phyloP scores from a whole-genome alignment of 2,329 filamentous ascomycete genomes.

The Phoma sp. region DNA sequence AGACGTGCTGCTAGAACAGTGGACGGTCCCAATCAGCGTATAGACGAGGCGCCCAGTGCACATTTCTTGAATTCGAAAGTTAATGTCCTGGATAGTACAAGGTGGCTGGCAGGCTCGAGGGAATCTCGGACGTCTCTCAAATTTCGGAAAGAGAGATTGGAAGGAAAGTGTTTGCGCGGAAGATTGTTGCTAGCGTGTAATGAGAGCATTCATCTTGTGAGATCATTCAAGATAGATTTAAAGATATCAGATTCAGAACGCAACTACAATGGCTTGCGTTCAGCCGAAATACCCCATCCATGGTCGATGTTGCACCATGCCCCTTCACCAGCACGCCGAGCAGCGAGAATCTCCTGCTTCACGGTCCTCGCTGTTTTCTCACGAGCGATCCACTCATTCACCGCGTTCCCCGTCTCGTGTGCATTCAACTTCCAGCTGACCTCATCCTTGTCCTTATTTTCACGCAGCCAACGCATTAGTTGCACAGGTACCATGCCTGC shows the following conservation, averaged over 20 bases:
- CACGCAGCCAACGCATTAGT: slow-evolving; percentile 44
- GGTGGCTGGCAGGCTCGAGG: too few species aligned
- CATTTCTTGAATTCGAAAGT: too few species aligned
- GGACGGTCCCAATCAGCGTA: neutral
- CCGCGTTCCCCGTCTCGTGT: slow-evolving; percentile 25
- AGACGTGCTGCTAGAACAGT: neutral
- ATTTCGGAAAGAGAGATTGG: too few species aligned
- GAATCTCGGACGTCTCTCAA: too few species aligned
- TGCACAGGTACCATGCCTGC: slow-evolving; percentile 42
- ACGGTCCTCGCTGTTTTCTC: slow-evolving; percentile 46
- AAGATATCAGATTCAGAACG: too few species aligned
- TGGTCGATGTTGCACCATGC: slow-evolving; percentile 46
- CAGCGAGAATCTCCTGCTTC: slow-evolving; percentile 38
- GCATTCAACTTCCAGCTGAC: slow-evolving; percentile 27
- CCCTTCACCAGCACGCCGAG: slow-evolving; percentile 30
- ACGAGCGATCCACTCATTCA: slow-evolving; percentile 46
- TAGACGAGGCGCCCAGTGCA: too few species aligned
- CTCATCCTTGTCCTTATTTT: slow-evolving; percentile 33
- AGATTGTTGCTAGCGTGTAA: too few species aligned
- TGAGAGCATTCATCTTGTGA: too few species aligned
- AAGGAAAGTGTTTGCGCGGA: too few species aligned
- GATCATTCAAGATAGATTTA: neutral
- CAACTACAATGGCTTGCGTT: neutral
- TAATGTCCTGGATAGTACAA: too few species aligned
- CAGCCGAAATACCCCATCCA: slow-evolving; percentile 37